Percentiles rank a stretch among this genome's conserved stretches.
Evolutionary conservation across 129 eudicot genomes (phyloP).

Genomic region (Pulicaria dysenterica): DNA sequence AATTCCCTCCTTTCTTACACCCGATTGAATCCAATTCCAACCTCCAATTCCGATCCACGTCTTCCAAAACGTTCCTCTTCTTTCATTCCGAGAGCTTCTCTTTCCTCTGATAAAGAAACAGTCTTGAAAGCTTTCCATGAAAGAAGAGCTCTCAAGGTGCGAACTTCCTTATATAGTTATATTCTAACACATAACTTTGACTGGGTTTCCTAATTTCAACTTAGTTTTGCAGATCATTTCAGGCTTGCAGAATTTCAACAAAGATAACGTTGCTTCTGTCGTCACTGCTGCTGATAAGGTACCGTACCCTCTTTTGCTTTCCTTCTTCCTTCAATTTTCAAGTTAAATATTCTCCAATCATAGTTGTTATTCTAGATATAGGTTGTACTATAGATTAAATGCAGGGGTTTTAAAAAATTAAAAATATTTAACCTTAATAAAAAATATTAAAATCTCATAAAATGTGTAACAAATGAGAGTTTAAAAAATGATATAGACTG

Average conservation of each 20-base stretch:
- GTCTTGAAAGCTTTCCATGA: constrained; percentile 72
- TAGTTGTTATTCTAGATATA: background rate
- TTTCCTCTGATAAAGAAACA: constrained; percentile 59
- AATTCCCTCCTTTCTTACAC: constrained; percentile 44
- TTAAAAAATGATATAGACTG: too few species aligned
- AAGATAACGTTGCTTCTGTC: constrained; percentile 83
- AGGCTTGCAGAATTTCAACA: constrained; percentile 86
- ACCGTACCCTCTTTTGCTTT: constrained; percentile 14
- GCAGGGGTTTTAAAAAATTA: too few species aligned
- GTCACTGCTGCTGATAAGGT: constrained; percentile 98
- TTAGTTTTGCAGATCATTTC: constrained; percentile 67
- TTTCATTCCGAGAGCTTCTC: constrained; percentile 56
- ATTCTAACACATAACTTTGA: background rate
- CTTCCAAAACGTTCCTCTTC: constrained; percentile 38
- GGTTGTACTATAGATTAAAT: background rate
- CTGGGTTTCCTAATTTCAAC: background rate
- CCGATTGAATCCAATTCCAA: constrained; percentile 47
- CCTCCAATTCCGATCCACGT: constrained; percentile 11
- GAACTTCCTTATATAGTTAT: background rate
- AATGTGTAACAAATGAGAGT: too few species aligned
- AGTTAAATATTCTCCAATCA: background rate
- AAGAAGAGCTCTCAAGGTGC: constrained; percentile 76
- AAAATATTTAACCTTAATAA: too few species aligned
- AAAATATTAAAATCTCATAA: too few species aligned
- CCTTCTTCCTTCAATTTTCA: background rate